Conservation (phyloP, 192 early-diverging fungal species). For the Coemansia sp. region DNA sequence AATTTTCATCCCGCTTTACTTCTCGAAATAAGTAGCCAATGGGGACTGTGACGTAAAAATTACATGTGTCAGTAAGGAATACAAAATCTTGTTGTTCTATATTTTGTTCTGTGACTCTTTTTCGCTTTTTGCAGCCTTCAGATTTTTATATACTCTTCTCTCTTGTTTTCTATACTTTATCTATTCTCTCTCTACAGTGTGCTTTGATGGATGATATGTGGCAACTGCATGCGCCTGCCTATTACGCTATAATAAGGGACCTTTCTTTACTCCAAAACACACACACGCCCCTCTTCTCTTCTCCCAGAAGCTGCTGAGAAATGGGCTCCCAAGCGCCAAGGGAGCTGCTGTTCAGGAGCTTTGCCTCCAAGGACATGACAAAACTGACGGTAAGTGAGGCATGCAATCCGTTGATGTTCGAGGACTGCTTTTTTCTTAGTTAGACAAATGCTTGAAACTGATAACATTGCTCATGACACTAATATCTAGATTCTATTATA, state of each 20-base stretch:
- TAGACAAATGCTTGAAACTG: too few relatives aligned
- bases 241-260: neutral
- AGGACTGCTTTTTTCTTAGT: too few relatives aligned
- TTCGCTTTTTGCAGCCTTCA: neutral
- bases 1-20: neutral
- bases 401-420: neutral
- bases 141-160: neutral
- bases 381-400: slow-evolving; percentile 42
- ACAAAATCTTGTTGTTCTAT: too few relatives aligned
- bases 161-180: neutral
- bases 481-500: too few relatives aligned
- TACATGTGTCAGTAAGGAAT: too few relatives aligned
- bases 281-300: neutral
- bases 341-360: slow-evolving; percentile 40
- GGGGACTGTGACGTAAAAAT: neutral
- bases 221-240: neutral
- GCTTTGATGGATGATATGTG: neutral
- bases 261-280: neutral
- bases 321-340: slow-evolving; percentile 21
- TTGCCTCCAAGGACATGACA: slow-evolving; percentile 53
- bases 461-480: too few relatives aligned
- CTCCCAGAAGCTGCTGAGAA: neutral
- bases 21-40: neutral
- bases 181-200: neutral
- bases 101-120: neutral